Evolutionary conservation across 345 rosid species (phyloP), one percentile per base, ranked within the genome.

Genomic region (Salix viminalis): DNA sequence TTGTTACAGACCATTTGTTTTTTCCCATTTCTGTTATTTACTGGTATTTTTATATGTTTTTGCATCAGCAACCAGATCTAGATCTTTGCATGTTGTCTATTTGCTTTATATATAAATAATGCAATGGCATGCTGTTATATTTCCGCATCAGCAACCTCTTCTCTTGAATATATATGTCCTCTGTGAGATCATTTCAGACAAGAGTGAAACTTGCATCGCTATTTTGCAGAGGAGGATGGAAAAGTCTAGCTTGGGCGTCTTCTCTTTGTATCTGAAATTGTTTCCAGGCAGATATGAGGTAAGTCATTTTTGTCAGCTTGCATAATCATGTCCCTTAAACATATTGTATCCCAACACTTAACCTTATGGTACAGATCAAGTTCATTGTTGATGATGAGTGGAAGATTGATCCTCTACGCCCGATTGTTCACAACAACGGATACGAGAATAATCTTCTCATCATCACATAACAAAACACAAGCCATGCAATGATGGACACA

Each of bases 241-340:
- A 87, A 92, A 83, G 87, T 91, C 97, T 7, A 72, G 86, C 46
- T 71, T 83, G 0, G 96, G 92, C 48, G 82, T 92, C 30, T 96
- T 93, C 83, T 90, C 96, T 7, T 13, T 91, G 77, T 67, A 58
- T 67, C 83, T 96, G 83, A 91, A 86, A 84, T 80, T 96, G 78
- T 96, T 91, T 85, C 97, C 97, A 2, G 99, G 99, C 32, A 92
- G 77, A 87, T 89, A 96, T 4, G 92, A 96, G 98, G 99, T 93
- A 80, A 54, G 21, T 76, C 7, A 10, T 78, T 52, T 32, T 42
- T 15, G 26, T 64, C 23, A 32, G 44, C 39, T 61, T 62, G 11
- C 21, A 65, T 64, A 37, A 37, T 32, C 44, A 15, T 12, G 46
- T 67, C 14, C 23, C 70, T 37, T 37, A 24, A 39, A 21, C 26